Percentiles rank a stretch among this genome's conserved stretches.
phyloP scores from a whole-genome alignment of 148 eudicot species.

The Silene conica region DNA sequence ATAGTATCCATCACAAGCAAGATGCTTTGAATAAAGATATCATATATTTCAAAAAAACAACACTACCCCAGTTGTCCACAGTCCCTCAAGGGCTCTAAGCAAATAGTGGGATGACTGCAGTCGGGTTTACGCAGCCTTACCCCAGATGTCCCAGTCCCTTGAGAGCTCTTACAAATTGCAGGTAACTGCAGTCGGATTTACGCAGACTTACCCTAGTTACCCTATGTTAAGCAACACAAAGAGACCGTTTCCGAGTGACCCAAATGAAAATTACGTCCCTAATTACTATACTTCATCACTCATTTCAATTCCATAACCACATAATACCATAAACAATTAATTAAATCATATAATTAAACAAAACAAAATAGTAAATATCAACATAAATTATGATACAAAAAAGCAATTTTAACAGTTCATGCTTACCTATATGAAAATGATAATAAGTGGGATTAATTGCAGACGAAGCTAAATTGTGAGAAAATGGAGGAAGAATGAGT shows the following conservation, averaged over 20 bases:
- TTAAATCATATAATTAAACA: not conserved
- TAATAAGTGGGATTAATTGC: not conserved
- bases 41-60: too few species aligned
- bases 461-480: not conserved
- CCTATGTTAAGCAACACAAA: not conserved
- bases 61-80: not conserved
- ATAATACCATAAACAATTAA: not conserved
- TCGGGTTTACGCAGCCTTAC: too few species aligned
- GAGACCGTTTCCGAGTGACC: too few species aligned
- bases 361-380: not conserved
- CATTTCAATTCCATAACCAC: not conserved
- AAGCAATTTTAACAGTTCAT: not conserved
- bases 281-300: not conserved
- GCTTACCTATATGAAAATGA: not conserved
- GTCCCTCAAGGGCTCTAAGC: not conserved
- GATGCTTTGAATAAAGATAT: too few species aligned
- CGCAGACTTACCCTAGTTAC: not conserved
- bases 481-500: not conserved
- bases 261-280: too few species aligned
- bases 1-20: too few species aligned
- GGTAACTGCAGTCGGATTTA: not conserved
- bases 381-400: not conserved
- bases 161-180: too few species aligned
- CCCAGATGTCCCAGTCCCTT: too few species aligned
- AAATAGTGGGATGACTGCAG: too few species aligned